Evolutionary conservation across 768 basidiomycete genomes (phyloP), one percentile per base, ranked within the genome.

Genomic region (Mycena leptocephala): DNA sequence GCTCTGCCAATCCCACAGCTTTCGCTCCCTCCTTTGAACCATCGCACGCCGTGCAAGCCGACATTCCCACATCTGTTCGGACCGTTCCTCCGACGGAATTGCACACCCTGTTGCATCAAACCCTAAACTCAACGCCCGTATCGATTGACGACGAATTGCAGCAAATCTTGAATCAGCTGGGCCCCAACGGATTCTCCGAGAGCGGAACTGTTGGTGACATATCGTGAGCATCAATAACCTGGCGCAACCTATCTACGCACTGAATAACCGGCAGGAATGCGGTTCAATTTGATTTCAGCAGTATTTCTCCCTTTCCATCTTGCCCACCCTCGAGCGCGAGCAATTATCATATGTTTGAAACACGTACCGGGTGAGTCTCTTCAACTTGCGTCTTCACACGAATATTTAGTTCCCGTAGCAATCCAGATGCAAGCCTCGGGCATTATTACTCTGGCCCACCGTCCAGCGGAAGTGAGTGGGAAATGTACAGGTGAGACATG

Each of bases 261-360:
- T 61, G 16, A 61, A 39, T 61, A 61, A 37, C 10, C n/a, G n/a
- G n/a, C n/a, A n/a, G n/a, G n/a, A n/a, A n/a, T n/a, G n/a, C n/a
- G n/a, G n/a, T n/a, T n/a, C 59, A 61, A 61, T 61, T 61, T n/a
- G 59, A 61, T 16, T 61, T 61, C 37, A 39, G n/a, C 33, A 61
- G 37, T 37, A 35, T 65, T 20, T 65, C 41, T 65, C 43, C 41
- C 43, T 30, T 43, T 37, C 64, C 64, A 24, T 65, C 64, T 43
- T 41, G 64, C 64, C 64, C 64, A 48, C 46, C 64, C 33, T 65
- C 64, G 46, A 65, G 64, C 39, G 64, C 64, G 41, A 65, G 64
- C 43, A 30, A 65, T 43, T 65, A 43, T 48, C 43, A 24, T 18
- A 41, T 65, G 43, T 65, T 61, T 61, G 59, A 61, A 30, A 56